Percentiles rank a stretch among this genome's conserved stretches.
Conservation (phyloP, 768 basidiomycete species). For the Paxillus involutus region DNA sequence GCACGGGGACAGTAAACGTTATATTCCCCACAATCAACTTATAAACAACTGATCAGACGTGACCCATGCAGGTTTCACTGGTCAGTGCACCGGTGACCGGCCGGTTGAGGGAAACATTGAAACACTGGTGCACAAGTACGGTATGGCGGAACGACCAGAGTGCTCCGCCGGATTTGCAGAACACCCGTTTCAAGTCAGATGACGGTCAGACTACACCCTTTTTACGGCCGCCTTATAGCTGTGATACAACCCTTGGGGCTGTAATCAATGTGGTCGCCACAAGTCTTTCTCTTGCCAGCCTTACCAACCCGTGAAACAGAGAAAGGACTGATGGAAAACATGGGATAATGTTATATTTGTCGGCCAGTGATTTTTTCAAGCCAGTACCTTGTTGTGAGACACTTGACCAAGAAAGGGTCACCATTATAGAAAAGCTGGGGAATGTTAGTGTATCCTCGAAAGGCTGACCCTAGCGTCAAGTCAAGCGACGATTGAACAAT, state of each 20-base stretch:
- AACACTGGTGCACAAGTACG: neutral
- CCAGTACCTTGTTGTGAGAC: neutral
- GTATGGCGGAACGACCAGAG: neutral
- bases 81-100: too few species aligned
- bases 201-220: conserved; percentile 3
- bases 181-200: conserved; percentile 2
- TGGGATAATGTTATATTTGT: conserved; percentile 12
- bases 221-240: conserved; percentile 9
- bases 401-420: too few species aligned
- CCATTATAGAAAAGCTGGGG: too few species aligned
- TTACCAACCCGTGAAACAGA: conserved; percentile 11
- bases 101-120: too few species aligned
- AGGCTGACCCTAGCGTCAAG: too few species aligned
- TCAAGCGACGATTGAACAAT: neutral
- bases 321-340: neutral
- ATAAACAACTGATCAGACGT: neutral
- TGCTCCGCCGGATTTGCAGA: neutral
- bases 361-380: conserved; percentile 1
- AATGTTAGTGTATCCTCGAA: too few species aligned
- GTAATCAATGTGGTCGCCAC: neutral
- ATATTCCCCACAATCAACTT: conserved; percentile 26
- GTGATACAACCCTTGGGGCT: neutral
- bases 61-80: too few species aligned
- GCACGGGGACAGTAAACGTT: conserved; percentile 12
- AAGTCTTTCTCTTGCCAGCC: conserved; percentile 2